Percentiles rank a stretch among this genome's conserved stretches.
Evolutionary conservation across 73 alveolate species (phyloP).

Genomic region (Loxodes magnus): DNA sequence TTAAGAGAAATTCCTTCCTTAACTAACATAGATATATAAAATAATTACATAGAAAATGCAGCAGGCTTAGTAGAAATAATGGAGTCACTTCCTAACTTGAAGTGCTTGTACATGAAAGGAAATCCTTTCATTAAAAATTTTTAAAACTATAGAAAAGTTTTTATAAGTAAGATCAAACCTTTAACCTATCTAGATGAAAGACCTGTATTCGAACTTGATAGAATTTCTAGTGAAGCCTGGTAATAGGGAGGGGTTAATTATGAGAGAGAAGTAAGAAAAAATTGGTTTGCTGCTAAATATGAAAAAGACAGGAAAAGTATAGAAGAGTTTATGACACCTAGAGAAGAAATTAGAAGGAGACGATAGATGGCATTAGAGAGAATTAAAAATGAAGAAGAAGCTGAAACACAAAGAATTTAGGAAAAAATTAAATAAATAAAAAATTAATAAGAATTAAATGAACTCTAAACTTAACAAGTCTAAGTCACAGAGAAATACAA

Average conservation of each 20-base stretch:
- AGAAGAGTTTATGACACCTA: background rate
- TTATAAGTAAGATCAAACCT: slow-evolving; percentile 43
- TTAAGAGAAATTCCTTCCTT: slow-evolving; percentile 43
- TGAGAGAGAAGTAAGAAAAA: slow-evolving; percentile 58
- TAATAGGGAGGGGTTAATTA: slow-evolving; percentile 69
- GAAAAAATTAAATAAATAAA: background rate
- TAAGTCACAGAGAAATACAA: background rate
- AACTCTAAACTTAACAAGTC: background rate
- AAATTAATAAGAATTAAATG: background rate
- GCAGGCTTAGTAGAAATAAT: slow-evolving; percentile 55
- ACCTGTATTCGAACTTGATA: slow-evolving; percentile 75
- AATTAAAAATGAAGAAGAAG: background rate
- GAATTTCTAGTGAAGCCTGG: slow-evolving; percentile 77
- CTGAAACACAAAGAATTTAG: background rate
- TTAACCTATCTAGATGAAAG: slow-evolving; percentile 77
- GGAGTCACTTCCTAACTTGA: slow-evolving; percentile 31
- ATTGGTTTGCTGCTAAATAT: slow-evolving; percentile 26
- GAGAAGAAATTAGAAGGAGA: background rate
- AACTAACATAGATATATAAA: slow-evolving; percentile 55
- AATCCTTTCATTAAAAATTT: slow-evolving; percentile 61
- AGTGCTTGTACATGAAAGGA: slow-evolving; percentile 70
- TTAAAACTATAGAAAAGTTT: slow-evolving; percentile 59
- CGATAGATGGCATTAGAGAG: background rate
- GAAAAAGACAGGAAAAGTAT: slow-evolving; percentile 9
- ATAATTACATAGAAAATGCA: slow-evolving; percentile 48